Evolutionary conservation across 345 rosid genomes (phyloP).

Genomic region (Populus euphratica): DNA sequence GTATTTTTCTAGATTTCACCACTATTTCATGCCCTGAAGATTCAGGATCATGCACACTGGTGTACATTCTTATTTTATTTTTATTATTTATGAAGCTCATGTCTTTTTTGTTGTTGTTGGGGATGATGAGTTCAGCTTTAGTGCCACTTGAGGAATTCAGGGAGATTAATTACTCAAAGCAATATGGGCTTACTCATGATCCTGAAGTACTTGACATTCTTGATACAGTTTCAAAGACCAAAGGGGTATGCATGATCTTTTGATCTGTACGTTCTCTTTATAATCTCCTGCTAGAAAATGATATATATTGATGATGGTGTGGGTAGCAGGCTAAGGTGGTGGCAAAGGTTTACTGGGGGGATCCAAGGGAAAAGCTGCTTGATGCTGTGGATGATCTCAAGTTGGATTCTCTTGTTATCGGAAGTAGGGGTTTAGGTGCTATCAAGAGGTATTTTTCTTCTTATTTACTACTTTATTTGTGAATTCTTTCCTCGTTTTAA

Average conservation of each 20-base stretch:
- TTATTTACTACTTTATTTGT: not conserved
- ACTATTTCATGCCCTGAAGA: not conserved
- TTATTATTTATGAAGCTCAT: not conserved
- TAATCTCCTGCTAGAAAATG: no score
- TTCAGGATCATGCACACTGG: not conserved
- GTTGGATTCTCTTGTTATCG: conserved; percentile 45
- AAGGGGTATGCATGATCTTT: conserved; percentile 27
- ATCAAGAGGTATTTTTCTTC: conserved; percentile 36
- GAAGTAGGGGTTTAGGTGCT: conserved; percentile 53
- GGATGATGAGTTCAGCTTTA: conserved; percentile 31
- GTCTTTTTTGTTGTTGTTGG: not conserved
- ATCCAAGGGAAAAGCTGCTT: conserved; percentile 52
- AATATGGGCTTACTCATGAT: conserved; percentile 41
- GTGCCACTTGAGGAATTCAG: conserved; percentile 46
- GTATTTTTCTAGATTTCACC: not conserved
- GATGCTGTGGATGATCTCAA: conserved; percentile 48
- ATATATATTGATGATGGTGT: not conserved
- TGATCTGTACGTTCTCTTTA: not conserved
- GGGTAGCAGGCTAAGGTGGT: conserved; percentile 40
- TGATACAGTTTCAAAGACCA: conserved; percentile 32
- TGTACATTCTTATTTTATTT: no score
- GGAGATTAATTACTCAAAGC: conserved; percentile 41
- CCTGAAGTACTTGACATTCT: conserved; percentile 40
- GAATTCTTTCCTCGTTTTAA: not conserved
- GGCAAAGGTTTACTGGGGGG: conserved; percentile 61